Evolutionary conservation across 441 rosid genomes (phyloP).

Genomic region (Jatropha podagrica): DNA sequence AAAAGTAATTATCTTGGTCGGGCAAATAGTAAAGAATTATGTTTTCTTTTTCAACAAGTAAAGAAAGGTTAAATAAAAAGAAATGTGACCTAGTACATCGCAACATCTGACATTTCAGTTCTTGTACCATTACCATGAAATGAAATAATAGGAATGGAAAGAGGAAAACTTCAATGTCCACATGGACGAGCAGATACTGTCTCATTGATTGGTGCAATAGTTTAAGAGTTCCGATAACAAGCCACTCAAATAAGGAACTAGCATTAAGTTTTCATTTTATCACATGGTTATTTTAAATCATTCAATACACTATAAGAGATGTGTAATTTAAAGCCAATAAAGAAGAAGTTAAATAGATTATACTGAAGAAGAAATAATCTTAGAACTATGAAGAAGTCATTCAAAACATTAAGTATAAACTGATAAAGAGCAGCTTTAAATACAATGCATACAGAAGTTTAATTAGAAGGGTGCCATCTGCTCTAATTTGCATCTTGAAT

Average conservation of each 20-base stretch:
- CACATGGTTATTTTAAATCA: not conserved
- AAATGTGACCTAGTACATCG: constrained; percentile 1
- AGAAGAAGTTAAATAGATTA: not conserved
- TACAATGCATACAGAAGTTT: not conserved
- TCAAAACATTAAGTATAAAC: not conserved
- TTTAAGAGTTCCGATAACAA: not conserved
- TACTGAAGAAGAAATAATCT: not conserved
- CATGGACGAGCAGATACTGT: not conserved
- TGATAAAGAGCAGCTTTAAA: not conserved
- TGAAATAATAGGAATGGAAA: not conserved
- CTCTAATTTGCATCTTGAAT: not conserved
- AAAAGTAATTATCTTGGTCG: not conserved
- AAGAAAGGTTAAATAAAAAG: not conserved
- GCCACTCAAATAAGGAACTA: not conserved
- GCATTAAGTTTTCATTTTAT: not conserved
- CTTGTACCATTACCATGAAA: not conserved
- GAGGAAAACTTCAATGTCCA: not conserved
- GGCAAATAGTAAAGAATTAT: not conserved
- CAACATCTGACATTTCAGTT: not conserved
- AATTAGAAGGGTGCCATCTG: not conserved
- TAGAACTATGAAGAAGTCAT: not conserved
- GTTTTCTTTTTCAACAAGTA: not conserved
- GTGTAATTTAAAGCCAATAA: not conserved
- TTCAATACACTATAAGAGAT: not conserved
- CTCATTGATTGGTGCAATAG: not conserved